phyloP scores from a whole-genome alignment of 345 rosid species.

The Orychophragmus violaceus region DNA sequence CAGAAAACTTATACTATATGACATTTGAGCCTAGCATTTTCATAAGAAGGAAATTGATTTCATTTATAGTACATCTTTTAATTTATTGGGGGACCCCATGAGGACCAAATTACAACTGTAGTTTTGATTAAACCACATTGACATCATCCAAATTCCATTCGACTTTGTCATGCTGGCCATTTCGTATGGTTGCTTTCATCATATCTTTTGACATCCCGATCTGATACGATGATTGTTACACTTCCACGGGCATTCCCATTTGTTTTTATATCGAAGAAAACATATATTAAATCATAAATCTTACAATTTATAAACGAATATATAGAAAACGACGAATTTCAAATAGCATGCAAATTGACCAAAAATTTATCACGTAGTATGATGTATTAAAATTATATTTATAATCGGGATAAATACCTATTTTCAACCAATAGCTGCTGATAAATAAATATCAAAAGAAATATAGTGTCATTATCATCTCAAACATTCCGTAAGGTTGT shows the following conservation, averaged over 20 bases:
- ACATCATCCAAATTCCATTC: neutral
- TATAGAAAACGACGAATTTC: too few species aligned
- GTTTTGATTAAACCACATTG: neutral
- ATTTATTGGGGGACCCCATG: slow-evolving; percentile 4
- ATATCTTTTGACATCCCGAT: neutral
- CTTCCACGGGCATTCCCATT: too few species aligned
- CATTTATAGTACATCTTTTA: neutral
- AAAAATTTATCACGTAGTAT: neutral
- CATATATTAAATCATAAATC: too few species aligned
- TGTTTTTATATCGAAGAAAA: too few species aligned
- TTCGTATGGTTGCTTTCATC: neutral
- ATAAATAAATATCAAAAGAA: neutral
- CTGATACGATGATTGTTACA: neutral
- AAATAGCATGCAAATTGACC: neutral
- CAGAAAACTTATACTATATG: neutral
- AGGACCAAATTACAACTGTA: slow-evolving; percentile 12
- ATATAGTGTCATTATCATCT: slow-evolving; percentile 6
- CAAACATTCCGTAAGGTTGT: slow-evolving; percentile 12
- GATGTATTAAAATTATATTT: too few species aligned
- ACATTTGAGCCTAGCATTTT: too few species aligned
- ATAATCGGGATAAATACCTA: too few species aligned
- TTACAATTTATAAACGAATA: too few species aligned
- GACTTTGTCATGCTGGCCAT: neutral
- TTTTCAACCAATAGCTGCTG: too few species aligned
- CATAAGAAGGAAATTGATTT: neutral